phyloP scores from a whole-genome alignment of 2,329 filamentous ascomycete genomes.

The Magnaporthiopsis rhizophila region DNA sequence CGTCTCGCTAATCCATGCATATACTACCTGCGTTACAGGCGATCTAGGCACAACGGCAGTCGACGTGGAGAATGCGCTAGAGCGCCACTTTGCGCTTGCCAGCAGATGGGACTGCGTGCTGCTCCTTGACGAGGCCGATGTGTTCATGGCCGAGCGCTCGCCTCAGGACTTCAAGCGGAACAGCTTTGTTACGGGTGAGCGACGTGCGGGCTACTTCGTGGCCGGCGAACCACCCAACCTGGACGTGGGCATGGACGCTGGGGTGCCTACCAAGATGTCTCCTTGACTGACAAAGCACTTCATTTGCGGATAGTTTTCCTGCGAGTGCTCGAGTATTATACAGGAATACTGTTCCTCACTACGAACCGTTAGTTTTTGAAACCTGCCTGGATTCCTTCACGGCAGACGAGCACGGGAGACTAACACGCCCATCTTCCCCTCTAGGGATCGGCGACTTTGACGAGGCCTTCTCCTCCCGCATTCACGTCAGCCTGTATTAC shows the following conservation, averaged over 20 bases:
- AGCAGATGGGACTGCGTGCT: slow-evolving; percentile 16
- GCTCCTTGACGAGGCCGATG: slow-evolving; percentile 19
- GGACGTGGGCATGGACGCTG: too few species aligned
- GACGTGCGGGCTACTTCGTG: too few species aligned
- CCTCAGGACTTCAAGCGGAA: slow-evolving; percentile 21
- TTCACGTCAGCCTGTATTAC: slow-evolving; percentile 8
- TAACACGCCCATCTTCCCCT: too few species aligned
- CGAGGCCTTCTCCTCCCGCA: slow-evolving; percentile 7
- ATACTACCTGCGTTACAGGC: slow-evolving; percentile 2
- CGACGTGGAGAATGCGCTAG: slow-evolving; percentile 21
- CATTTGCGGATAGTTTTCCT: slow-evolving; percentile 3
- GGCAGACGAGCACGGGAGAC: too few species aligned
- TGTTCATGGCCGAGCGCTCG: slow-evolving; percentile 16
- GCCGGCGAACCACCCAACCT: too few species aligned
- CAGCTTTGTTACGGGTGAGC: slow-evolving; percentile 19
- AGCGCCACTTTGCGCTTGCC: slow-evolving; percentile 16
- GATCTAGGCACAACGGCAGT: slow-evolving; percentile 24
- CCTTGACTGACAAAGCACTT: not conserved
- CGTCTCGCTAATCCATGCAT: too few species aligned
- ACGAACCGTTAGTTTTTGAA: slow-evolving; percentile 3
- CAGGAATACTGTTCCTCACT: slow-evolving; percentile 8
- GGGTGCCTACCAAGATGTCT: too few species aligned
- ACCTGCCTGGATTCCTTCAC: too few species aligned
- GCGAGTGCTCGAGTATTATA: slow-evolving; percentile 8
- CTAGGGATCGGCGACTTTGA: slow-evolving; percentile 4